A percentile compares a stretch with the other conserved stretches of the same genome.
These are phyloP conservation scores for Triglochin maritima DNA, from an alignment of 106 monocot genomes.

Conservation along the genomic window DNA sequence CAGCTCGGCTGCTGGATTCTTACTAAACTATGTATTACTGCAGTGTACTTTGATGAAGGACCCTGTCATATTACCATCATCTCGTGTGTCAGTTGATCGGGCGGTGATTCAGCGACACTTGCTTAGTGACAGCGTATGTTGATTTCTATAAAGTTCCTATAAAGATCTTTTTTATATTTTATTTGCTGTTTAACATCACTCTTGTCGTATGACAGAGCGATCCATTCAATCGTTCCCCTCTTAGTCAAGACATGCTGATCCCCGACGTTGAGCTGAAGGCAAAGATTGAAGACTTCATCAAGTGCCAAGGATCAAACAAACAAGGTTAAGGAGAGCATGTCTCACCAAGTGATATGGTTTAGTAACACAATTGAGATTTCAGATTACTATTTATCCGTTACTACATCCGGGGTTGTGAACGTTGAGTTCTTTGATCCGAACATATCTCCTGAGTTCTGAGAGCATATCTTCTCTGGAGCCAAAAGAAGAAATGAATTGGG, in stretches of 20 bases:
- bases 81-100: conserved; percentile 66
- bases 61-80: conserved; percentile 91
- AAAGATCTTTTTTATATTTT: background rate
- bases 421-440: too few species aligned
- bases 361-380: background rate
- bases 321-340: background rate
- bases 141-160: background rate
- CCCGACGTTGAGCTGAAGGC: conserved; percentile 73
- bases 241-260: conserved; percentile 92
- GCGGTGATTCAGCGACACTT: conserved; percentile 88
- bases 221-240: conserved; percentile 94
- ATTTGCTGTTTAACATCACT: background rate
- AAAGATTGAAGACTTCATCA: conserved; percentile 68
- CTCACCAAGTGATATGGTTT: background rate
- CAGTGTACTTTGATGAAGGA: conserved; percentile 98
- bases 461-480: too few species aligned
- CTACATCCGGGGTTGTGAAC: too few species aligned
- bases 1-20: background rate
- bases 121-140: conserved; percentile 78
- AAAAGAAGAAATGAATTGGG: too few species aligned
- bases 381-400: too few species aligned
- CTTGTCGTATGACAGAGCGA: conserved; percentile 48
- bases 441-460: too few species aligned
- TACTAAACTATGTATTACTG: conserved; percentile 3
- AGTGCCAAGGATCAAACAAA: conserved; percentile 27